Evolutionary conservation across 257 asterid species (phyloP).

Genomic region (Ligustrum vulgare): DNA sequence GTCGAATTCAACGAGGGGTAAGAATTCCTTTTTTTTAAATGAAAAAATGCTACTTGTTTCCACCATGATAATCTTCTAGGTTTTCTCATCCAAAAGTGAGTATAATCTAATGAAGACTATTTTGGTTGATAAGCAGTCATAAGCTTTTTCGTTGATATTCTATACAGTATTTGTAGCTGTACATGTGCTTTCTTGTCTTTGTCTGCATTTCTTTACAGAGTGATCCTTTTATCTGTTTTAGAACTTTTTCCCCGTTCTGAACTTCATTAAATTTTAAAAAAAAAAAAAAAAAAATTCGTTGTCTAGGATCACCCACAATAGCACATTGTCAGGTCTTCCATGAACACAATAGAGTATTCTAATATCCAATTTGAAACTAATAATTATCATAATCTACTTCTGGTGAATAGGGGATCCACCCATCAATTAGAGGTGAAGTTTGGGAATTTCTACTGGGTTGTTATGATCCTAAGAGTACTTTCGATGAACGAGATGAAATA

Average conservation of each 20-base stretch:
- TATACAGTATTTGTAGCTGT: not conserved
- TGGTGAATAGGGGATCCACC: conserved; percentile 80
- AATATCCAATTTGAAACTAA: conserved; percentile 24
- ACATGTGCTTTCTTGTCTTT: conserved; percentile 16
- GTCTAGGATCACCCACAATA: conserved; percentile 1
- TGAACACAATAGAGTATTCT: not conserved
- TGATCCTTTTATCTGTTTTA: not conserved
- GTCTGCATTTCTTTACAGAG: conserved; percentile 16
- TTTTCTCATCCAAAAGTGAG: conserved; percentile 16
- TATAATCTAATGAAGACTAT: not conserved
- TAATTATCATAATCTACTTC: conserved; percentile 21
- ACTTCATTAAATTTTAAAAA: not conserved
- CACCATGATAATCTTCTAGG: conserved; percentile 8
- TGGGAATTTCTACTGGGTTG: conserved; percentile 98
- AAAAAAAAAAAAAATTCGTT: conserved; percentile 1
- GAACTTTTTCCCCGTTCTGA: not conserved
- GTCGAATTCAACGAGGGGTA: conserved; percentile 86
- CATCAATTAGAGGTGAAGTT: conserved; percentile 97
- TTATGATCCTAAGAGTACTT: conserved; percentile 82
- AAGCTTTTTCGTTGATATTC: not conserved
- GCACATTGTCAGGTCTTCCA: conserved; percentile 13
- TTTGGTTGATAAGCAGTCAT: not conserved
- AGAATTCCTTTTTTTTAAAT: conserved; percentile 27
- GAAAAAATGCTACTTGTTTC: conserved; percentile 3
- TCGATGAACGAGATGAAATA: conserved; percentile 76